Conservation (phyloP, 139 green algal genomes). For the Picocystis salinarum region DNA sequence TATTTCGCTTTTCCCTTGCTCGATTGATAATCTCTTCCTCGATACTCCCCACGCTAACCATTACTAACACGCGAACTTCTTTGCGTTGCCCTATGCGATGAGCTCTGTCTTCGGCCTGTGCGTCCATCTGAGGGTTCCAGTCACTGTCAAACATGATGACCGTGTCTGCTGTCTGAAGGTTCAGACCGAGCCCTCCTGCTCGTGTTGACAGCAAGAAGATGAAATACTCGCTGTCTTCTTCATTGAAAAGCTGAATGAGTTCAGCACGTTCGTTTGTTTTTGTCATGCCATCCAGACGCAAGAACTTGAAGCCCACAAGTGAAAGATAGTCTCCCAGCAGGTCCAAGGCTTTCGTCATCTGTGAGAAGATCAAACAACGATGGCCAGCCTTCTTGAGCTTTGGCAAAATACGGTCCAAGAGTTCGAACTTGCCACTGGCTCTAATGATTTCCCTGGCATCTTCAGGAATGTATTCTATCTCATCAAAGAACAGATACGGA, state of each 20-base stretch:
- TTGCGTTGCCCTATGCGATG: slow-evolving; percentile 43
- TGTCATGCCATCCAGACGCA: slow-evolving; percentile 53
- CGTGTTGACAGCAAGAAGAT: slow-evolving; percentile 59
- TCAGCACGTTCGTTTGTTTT: slow-evolving; percentile 35
- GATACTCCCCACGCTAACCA: slow-evolving; percentile 41
- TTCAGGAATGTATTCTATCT: slow-evolving; percentile 15
- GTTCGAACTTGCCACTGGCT: slow-evolving; percentile 38
- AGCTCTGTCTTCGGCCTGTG: slow-evolving; percentile 1
- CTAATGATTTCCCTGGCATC: slow-evolving; percentile 25
- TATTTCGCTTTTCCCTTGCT: slow-evolving; percentile 43
- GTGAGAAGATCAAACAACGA: slow-evolving; percentile 10
- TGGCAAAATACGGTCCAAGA: slow-evolving; percentile 39
- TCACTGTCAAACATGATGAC: slow-evolving; percentile 53
- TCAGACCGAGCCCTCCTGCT: slow-evolving; percentile 53
- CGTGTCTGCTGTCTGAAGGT: slow-evolving; percentile 65
- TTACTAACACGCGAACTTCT: slow-evolving; percentile 49
- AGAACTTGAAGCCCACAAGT: slow-evolving; percentile 23
- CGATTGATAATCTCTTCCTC: slow-evolving; percentile 59
- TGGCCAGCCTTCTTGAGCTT: slow-evolving; percentile 24
- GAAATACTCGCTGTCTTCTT: slow-evolving; percentile 25
- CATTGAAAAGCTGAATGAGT: slow-evolving; percentile 42
- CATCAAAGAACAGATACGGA: slow-evolving; percentile 43
- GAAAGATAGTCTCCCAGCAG: slow-evolving; percentile 30
- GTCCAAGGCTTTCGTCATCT: slow-evolving; percentile 12
- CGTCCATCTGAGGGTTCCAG: slow-evolving; percentile 50